These are phyloP conservation scores for Lentinus polychrous DNA, from an alignment of 1,284 basidiomycete genomes.

Conservation along the genomic window DNA sequence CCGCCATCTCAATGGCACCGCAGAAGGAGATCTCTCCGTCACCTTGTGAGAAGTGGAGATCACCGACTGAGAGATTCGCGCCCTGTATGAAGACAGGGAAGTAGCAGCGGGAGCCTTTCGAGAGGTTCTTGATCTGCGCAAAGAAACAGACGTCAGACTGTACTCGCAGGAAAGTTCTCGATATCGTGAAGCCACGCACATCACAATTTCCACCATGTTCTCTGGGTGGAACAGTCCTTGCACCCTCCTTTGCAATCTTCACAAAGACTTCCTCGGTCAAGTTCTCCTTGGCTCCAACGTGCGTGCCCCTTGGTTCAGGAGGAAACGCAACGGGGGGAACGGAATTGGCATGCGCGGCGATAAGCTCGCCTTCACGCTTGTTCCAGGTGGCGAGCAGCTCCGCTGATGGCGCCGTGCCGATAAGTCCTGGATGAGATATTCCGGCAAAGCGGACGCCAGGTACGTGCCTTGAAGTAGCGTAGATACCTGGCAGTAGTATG, in stretches of 20 bases:
- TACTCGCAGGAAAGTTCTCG: not conserved
- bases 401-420: constrained; percentile 69
- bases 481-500: constrained; percentile 37
- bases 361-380: constrained; percentile 62
- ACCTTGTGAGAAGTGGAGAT: constrained; percentile 78
- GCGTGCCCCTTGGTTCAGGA: constrained; percentile 54
- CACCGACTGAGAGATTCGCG: constrained; percentile 73
- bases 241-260: constrained; percentile 63
- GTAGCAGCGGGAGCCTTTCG: constrained; percentile 64
- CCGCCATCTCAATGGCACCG: constrained; percentile 80
- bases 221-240: constrained; percentile 69
- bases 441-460: constrained; percentile 77
- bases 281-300: constrained; percentile 55
- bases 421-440: constrained; percentile 70
- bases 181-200: constrained; percentile 29
- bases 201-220: constrained; percentile 84
- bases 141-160: not conserved
- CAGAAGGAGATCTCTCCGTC: constrained; percentile 73
- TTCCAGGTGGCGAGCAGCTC: constrained; percentile 74
- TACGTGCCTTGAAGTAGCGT: constrained; percentile 67
- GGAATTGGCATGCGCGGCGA: constrained; percentile 43
- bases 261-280: constrained; percentile 39
- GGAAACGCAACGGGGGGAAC: constrained; percentile 65
- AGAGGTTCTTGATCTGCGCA: constrained; percentile 70
- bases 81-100: constrained; percentile 76